phyloP scores from a whole-genome alignment of 441 rosid species.

The Populus trichocarpa region DNA sequence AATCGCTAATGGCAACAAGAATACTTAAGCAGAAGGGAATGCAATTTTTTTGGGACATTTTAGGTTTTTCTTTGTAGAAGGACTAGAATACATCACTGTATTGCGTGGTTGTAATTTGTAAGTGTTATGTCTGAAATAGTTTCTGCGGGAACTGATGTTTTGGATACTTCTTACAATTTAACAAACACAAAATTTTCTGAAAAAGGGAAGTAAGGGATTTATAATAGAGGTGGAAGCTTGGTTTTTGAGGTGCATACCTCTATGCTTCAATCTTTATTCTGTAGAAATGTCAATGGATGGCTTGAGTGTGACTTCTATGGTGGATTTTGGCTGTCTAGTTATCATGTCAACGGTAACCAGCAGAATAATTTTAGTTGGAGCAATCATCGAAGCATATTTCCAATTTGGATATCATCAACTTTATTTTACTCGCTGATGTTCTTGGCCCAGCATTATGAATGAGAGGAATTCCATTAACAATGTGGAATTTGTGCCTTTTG shows the following conservation, averaged over 20 bases:
- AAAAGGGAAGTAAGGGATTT: background rate
- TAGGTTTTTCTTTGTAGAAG: background rate
- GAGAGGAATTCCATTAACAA: background rate
- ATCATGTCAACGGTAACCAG: too few species aligned
- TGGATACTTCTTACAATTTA: too few species aligned
- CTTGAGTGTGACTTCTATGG: too few species aligned
- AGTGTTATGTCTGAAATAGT: too few species aligned
- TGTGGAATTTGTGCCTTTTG: background rate
- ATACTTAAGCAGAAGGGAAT: too few species aligned
- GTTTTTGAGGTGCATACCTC: background rate
- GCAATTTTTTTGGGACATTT: background rate
- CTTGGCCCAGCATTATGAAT: background rate
- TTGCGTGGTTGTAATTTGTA: background rate
- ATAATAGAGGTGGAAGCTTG: background rate
- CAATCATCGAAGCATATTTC: background rate
- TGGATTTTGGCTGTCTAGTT: too few species aligned
- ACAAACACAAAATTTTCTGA: too few species aligned
- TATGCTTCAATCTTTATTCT: background rate
- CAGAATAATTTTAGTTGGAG: background rate
- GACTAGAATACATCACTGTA: background rate
- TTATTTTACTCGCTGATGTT: background rate
- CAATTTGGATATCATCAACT: background rate
- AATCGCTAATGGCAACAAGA: background rate
- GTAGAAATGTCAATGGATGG: background rate
- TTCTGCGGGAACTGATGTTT: too few species aligned